Conservation (phyloP, 1,139 yeast species). For the Debaryomycetaceae sp. region DNA sequence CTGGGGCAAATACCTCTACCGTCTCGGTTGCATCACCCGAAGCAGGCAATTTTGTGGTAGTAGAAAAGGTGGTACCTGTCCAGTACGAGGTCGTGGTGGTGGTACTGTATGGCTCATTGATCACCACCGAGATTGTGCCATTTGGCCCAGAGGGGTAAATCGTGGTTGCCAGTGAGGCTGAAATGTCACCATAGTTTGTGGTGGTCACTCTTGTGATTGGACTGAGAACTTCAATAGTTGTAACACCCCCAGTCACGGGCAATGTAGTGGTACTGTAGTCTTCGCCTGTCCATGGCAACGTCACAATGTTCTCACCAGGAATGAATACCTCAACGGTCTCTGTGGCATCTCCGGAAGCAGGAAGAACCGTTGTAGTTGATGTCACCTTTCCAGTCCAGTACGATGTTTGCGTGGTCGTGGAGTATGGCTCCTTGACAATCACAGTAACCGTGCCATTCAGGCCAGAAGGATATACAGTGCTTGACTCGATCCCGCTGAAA, state of each 20-base stretch:
- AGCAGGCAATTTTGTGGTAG: not conserved
- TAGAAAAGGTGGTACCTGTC: too few species aligned
- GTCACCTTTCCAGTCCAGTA: too few species aligned
- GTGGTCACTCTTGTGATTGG: conserved; percentile 1
- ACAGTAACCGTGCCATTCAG: too few species aligned
- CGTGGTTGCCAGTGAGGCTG: conserved; percentile 1
- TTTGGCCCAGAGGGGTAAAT: conserved; percentile 3
- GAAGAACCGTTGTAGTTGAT: too few species aligned
- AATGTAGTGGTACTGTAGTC: conserved; percentile 1
- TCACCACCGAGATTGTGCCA: conserved; percentile 5
- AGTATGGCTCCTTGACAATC: too few species aligned
- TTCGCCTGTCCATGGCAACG: conserved; percentile 7
- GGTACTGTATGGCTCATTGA: not conserved
- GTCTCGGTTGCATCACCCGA: not conserved
- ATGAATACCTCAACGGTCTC: too few species aligned
- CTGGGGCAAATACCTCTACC: conserved; percentile 8
- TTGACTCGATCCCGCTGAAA: too few species aligned
- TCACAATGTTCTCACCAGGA: too few species aligned
- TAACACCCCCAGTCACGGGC: too few species aligned
- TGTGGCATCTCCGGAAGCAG: too few species aligned
- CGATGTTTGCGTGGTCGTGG: too few species aligned
- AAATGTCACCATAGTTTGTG: not conserved
- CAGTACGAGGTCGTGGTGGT: not conserved
- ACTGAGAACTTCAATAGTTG: conserved; percentile 4
- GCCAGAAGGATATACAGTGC: too few species aligned